Percentiles rank a stretch among this genome's conserved stretches.
These are phyloP conservation scores for Evansstolkia leycettana DNA, from an alignment of 495 filamentous ascomycete species.

Conservation along the genomic window DNA sequence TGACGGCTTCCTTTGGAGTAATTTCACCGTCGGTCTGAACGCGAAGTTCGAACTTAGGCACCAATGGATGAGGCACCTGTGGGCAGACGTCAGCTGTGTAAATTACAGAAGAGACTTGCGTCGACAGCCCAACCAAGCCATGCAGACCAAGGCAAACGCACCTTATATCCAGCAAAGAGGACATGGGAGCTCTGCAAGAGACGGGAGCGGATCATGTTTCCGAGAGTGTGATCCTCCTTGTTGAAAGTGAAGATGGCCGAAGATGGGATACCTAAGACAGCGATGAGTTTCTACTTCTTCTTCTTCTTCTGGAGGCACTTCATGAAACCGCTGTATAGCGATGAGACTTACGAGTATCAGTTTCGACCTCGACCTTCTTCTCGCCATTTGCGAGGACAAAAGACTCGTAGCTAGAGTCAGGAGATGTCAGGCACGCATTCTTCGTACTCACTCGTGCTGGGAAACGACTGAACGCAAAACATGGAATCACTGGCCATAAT, in stretches of 20 bases:
- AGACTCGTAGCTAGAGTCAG: slow-evolving; percentile 62
- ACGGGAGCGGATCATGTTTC: slow-evolving; percentile 72
- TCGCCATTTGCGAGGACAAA: slow-evolving; percentile 79
- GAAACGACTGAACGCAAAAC: no score
- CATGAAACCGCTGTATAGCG: neutral
- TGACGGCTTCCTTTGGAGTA: slow-evolving; percentile 76
- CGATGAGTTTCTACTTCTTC: neutral
- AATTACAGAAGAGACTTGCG: no score
- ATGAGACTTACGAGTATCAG: slow-evolving; percentile 65
- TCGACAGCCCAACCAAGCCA: no score
- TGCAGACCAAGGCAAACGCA: slow-evolving; percentile 17
- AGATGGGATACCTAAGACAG: slow-evolving; percentile 57
- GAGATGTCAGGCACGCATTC: slow-evolving; percentile 8
- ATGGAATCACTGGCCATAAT: no score
- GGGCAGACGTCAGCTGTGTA: slow-evolving; percentile 5
- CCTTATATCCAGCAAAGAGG: slow-evolving; percentile 79
- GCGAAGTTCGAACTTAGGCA: slow-evolving; percentile 74
- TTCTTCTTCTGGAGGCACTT: neutral
- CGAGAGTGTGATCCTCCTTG: slow-evolving; percentile 96
- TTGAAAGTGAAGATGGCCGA: slow-evolving; percentile 80
- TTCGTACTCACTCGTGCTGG: no score
- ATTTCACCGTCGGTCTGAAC: slow-evolving; percentile 84
- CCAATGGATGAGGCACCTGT: slow-evolving; percentile 71
- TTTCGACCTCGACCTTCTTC: slow-evolving; percentile 77
- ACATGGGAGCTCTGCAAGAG: slow-evolving; percentile 71